Base-by-base conservation (phyloP, 306 rosid genomes). In the Sesbania bispinosa region DNA sequence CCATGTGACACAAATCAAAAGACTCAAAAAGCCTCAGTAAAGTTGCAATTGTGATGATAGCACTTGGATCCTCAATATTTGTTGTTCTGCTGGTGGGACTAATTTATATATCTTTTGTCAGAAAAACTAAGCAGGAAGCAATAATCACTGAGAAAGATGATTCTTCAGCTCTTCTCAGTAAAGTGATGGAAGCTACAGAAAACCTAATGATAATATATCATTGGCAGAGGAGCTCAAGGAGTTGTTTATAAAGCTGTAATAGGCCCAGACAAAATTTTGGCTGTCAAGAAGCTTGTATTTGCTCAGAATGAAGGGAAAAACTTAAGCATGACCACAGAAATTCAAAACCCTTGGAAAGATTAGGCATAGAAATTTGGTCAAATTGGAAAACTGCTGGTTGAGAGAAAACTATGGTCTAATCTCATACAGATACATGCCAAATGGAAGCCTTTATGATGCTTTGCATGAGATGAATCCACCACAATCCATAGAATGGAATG, bases 181-280 rank as follows among this genome's bases (percentile, higher is more conserved):
- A 79, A 73, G 87, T 85, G 42, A 74, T 88, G 86, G 52, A 86
- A 71, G 96, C 91, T 10, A 89, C 96, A 30, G 77, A 8, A 19
- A 83, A 88, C 48, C 81, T 92, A 13, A 65, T 50, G 91, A 85
- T 20, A 62, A 32, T 83, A 74, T 69, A 57, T 92, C 20, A 74
- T 89, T 14, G 98, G 98, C 11, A 77, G 76, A 85, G 98, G 98
- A 75, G 88, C 86, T 23, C 89, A 88, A 63, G 98, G 98, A 66
- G 80, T 81, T 43, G 93, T 92, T 48, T 92, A 92, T 39, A 88
- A 82, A 81, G 96, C 92, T 53, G 55, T 69, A 32, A 21, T 85
- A 20, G 77, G 77, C 36, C 69, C 85, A 13, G 78, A 78, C 74
- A 69, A 47, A 80, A 62, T 66, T 62, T 82, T 70, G 75, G 96